Conservation (phyloP, 805 yeast species). For the Candida orba region DNA sequence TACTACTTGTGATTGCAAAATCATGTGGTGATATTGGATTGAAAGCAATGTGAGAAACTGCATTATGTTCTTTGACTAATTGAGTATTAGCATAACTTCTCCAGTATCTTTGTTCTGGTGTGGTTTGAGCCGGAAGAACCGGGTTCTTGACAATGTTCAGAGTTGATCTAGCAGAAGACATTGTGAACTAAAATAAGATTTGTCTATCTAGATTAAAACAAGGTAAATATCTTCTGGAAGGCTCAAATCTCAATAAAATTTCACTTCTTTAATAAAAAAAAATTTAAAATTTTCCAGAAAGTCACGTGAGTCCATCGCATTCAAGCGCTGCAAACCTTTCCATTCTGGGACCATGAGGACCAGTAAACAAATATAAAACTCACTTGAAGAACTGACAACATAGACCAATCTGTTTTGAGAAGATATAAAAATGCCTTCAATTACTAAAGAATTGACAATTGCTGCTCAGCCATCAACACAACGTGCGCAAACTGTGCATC, state of each 20-base stretch:
- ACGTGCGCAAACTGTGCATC: slow-evolving; percentile 60
- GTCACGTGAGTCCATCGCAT: neutral
- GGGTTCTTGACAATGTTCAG: slow-evolving; percentile 63
- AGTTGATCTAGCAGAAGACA: slow-evolving; percentile 71
- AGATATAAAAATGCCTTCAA: slow-evolving; percentile 21
- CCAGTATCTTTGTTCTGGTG: slow-evolving; percentile 95
- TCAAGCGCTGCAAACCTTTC: neutral
- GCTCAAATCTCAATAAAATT: no score
- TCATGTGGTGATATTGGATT: slow-evolving; percentile 83
- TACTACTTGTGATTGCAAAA: slow-evolving; percentile 87
- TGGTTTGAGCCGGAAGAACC: slow-evolving; percentile 72
- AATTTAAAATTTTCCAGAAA: neutral
- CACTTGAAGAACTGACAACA: no score
- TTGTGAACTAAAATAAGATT: slow-evolving; percentile 18
- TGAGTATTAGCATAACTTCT: slow-evolving; percentile 79
- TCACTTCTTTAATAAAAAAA: neutral
- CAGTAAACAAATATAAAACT: no score
- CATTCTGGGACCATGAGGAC: no score
- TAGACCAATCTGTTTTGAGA: no score
- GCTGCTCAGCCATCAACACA: slow-evolving; percentile 80
- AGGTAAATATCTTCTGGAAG: no score
- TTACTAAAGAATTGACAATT: slow-evolving; percentile 28
- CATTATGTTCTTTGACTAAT: slow-evolving; percentile 86
- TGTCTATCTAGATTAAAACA: no score
- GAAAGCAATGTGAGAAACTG: slow-evolving; percentile 82